These are phyloP conservation scores for Lasiodiplodia sp. DNA, from an alignment of 2,329 filamentous ascomycete species.

Conservation along the genomic window DNA sequence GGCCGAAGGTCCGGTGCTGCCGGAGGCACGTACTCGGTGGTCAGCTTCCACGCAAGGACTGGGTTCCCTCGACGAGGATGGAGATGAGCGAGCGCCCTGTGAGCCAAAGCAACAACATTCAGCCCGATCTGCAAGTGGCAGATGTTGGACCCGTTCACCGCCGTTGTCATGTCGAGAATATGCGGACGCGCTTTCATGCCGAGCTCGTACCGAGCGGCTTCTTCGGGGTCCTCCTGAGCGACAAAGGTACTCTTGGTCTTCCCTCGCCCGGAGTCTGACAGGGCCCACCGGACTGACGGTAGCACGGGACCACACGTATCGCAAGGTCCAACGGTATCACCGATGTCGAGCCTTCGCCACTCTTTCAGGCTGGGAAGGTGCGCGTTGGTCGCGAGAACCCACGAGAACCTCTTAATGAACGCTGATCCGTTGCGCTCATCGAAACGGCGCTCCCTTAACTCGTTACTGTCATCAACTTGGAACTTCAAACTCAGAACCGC, in stretches of 20 bases:
- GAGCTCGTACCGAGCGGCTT: constrained; percentile 60
- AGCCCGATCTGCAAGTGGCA: constrained; percentile 51
- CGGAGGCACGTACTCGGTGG: constrained; percentile 49
- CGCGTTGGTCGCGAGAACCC: constrained; percentile 36
- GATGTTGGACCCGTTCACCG: constrained; percentile 28
- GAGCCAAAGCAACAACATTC: constrained; percentile 52
- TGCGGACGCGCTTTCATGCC: constrained; percentile 56
- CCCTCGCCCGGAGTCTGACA: constrained; percentile 29
- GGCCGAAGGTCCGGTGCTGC: constrained; percentile 43
- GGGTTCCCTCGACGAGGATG: constrained; percentile 18
- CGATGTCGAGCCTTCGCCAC: constrained; percentile 34
- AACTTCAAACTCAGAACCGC: constrained; percentile 37
- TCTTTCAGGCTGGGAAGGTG: constrained; percentile 33
- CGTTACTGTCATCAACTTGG: neutral
- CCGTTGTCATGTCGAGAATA: constrained; percentile 35
- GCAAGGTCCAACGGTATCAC: constrained; percentile 30
- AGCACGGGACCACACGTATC: constrained; percentile 37
- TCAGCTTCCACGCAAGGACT: constrained; percentile 54
- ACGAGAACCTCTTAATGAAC: constrained; percentile 35
- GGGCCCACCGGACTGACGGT: constrained; percentile 40
- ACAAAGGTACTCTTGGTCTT: neutral
- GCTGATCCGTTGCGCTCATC: neutral
- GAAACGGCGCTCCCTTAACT: neutral
- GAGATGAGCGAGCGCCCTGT: constrained; percentile 47
- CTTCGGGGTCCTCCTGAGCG: constrained; percentile 48